Evolutionary conservation across 2,329 filamentous ascomycete species (phyloP).

Genomic region (Claviceps pazoutovae): DNA sequence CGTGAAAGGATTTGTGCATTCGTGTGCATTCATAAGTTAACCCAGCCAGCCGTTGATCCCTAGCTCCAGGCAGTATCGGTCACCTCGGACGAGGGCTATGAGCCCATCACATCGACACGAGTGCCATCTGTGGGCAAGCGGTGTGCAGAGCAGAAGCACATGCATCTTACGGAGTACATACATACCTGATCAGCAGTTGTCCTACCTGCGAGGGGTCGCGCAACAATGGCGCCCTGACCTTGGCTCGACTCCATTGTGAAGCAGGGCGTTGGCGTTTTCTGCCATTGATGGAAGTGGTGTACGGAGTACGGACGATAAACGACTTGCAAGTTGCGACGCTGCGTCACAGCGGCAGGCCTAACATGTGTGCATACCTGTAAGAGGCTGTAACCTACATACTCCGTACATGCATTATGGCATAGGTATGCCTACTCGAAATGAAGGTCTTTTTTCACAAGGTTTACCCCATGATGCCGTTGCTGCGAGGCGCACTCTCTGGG

Average conservation of each 20-base stretch:
- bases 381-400: too few relatives aligned
- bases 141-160: background rate
- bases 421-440: too few relatives aligned
- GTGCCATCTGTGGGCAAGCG: background rate
- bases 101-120: background rate
- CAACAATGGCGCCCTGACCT: background rate
- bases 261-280: background rate
- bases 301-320: background rate
- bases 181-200: background rate
- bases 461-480: too few relatives aligned
- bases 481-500: too few relatives aligned
- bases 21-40: background rate
- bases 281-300: background rate
- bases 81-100: background rate
- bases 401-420: too few relatives aligned
- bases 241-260: background rate
- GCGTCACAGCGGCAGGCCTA: background rate
- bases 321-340: background rate
- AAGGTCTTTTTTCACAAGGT: too few relatives aligned
- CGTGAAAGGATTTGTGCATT: background rate
- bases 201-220: background rate
- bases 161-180: background rate
- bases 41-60: background rate
- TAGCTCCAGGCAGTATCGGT: background rate
- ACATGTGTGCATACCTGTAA: too few relatives aligned